These are phyloP conservation scores for Yamadazyma taylorii DNA, from an alignment of 1,139 yeast genomes.

Conservation along the genomic window DNA sequence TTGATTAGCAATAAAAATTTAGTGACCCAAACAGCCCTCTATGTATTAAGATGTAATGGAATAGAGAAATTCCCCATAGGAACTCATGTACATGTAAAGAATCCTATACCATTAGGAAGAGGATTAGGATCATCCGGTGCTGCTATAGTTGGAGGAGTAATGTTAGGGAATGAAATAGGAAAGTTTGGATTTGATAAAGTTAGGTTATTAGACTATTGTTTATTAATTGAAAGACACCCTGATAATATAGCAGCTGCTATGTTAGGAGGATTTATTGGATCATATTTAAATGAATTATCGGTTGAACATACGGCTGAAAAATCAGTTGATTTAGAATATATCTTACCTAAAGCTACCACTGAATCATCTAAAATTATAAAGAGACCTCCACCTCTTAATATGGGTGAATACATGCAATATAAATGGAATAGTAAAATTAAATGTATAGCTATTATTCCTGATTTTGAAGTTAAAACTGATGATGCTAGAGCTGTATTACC, in stretches of 20 bases:
- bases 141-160: constrained; percentile 97
- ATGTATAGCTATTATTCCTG: constrained; percentile 89
- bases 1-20: constrained; percentile 72
- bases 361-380: constrained; percentile 39
- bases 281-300: constrained; percentile 78
- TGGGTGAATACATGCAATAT: constrained; percentile 88
- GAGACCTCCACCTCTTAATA: constrained; percentile 68
- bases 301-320: constrained; percentile 70
- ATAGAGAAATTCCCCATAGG: constrained; percentile 76
- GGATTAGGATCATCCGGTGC: constrained; percentile 99
- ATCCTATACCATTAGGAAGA: constrained; percentile 94
- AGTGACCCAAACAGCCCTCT: constrained; percentile 89
- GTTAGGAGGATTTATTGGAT: constrained; percentile 98
- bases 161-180: constrained; percentile 85
- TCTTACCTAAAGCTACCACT: constrained; percentile 77
- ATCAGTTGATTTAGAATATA: constrained; percentile 80
- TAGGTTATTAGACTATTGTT: constrained; percentile 88
- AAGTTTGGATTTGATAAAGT: constrained; percentile 68
- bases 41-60: constrained; percentile 81
- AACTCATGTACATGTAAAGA: constrained; percentile 75
- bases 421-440: constrained; percentile 79
- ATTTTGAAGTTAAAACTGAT: constrained; percentile 92
- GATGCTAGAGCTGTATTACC: constrained; percentile 89
- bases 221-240: constrained; percentile 97
- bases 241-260: constrained; percentile 98